Evolutionary conservation across 176 grass and related monocot genomes (phyloP), one percentile per base, ranked within the genome.

Genomic region (Cenchrus purpureus): DNA sequence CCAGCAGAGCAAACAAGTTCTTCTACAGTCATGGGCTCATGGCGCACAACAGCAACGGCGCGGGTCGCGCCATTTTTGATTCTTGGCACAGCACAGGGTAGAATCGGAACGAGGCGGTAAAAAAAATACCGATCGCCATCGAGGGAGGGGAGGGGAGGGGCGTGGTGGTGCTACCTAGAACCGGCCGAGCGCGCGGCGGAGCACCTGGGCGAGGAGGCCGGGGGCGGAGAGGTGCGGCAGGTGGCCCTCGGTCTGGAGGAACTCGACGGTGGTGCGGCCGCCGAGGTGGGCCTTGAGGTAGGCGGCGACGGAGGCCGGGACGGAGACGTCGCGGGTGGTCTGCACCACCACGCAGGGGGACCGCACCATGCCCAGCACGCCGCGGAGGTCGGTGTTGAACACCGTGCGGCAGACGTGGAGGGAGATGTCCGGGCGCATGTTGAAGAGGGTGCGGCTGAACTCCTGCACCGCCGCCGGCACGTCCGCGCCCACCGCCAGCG

Each of bases 401-500:
- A 95, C 96, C 5, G 91, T 98, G 84, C 87, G 93, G 79, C 91
- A 95, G 16, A 98, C 91, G 83, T 94, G 91, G 43, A 95, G 82
- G 13, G 96, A 98, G 78, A 98, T 94, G 87, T 98, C 96, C 1
- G 96, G 96, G 17, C 96, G 91, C 96, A 98, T 98, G 81, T 98
- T 98, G 96, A 98, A 98, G n/a, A 98, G 93, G 11, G 96, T 98
- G n/a, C 96, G 89, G 85, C 96, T 98, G 83, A 98, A 95, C 86
- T 98, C 96, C 49, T 92, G 91, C 81, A 98, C 96, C 68, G 91
- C 96, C 73, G 91, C 83, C 0, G 96, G 93, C 9, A 98, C 96
- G 84, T 98, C 96, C 12, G 96, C 93, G 1, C 96, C 96, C 52
- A 98, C 96, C 44, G 91, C 93, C 55, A 95, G 91, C 50, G 96